A percentile compares a stretch with the other conserved stretches of the same genome.
These are phyloP conservation scores for Haplosporangium sp. DNA, from an alignment of 371 early-diverging fungal genomes.

Conservation along the genomic window DNA sequence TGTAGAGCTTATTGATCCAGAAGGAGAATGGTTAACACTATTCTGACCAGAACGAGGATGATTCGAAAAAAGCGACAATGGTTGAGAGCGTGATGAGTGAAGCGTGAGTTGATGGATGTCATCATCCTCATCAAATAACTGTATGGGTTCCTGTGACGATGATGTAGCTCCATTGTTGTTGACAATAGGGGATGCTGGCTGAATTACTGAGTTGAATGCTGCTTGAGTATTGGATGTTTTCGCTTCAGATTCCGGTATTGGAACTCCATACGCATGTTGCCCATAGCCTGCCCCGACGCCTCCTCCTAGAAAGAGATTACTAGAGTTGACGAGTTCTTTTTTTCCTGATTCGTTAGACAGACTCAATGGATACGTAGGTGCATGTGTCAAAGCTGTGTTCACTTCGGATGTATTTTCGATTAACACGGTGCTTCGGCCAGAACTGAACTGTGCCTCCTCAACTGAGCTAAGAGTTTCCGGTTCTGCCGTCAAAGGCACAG, in stretches of 20 bases:
- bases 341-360: neutral
- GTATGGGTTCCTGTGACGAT: neutral
- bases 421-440: neutral
- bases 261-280: conserved; percentile 20
- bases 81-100: conserved; percentile 1
- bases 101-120: conserved; percentile 10
- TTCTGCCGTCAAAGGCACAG: conserved; percentile 9
- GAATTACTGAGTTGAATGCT: neutral
- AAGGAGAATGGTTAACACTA: conserved; percentile 15
- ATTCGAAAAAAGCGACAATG: conserved; percentile 29
- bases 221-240: neutral
- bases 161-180: neutral
- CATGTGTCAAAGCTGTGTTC: neutral
- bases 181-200: neutral
- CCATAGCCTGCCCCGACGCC: conserved; percentile 24
- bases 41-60: conserved; percentile 26
- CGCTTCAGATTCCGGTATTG: neutral
- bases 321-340: neutral
- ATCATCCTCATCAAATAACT: conserved; percentile 18
- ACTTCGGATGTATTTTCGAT: neutral
- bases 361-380: neutral
- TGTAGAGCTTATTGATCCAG: conserved; percentile 24
- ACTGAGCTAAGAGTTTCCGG: conserved; percentile 8
- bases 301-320: conserved; percentile 21
- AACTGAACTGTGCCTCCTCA: neutral